These are phyloP conservation scores for Arthonia radiata DNA, from an alignment of 495 filamentous ascomycete species.

Conservation along the genomic window DNA sequence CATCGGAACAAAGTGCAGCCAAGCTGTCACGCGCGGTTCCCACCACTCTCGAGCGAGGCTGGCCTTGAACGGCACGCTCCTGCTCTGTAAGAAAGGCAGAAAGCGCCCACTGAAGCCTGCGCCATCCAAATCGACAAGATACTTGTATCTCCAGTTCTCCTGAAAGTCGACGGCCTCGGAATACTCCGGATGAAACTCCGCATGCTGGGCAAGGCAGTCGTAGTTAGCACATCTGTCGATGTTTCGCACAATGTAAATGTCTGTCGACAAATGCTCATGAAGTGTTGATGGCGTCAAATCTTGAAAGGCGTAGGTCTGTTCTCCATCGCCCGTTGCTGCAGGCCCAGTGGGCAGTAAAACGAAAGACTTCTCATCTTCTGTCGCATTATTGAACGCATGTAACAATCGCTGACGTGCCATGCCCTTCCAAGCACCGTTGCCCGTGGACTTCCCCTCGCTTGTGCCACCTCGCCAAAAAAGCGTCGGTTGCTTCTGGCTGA, in stretches of 20 bases:
- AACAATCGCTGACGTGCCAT: conserved; percentile 33
- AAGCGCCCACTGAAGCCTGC: conserved; percentile 43
- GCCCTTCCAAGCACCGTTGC: conserved; percentile 24
- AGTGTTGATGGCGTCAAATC: conserved; percentile 4
- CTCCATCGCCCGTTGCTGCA: no score
- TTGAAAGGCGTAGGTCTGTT: no score
- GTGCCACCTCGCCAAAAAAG: conserved; percentile 13
- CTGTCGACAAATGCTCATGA: conserved; percentile 3
- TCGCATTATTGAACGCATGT: conserved; percentile 26
- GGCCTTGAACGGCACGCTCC: conserved; percentile 35
- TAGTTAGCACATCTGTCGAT: conserved; percentile 25
- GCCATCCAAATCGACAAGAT: conserved; percentile 42
- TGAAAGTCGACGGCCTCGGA: conserved; percentile 23
- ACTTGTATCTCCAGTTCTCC: conserved; percentile 35
- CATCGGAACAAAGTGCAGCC: conserved; percentile 56
- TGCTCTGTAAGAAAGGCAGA: conserved; percentile 33
- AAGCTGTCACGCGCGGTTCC: conserved; percentile 40
- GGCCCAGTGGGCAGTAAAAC: no score
- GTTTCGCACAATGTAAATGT: conserved; percentile 15
- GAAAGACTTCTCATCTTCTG: no score
- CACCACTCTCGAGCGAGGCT: conserved; percentile 54
- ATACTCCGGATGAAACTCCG: no score
- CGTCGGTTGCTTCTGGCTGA: conserved; percentile 11
- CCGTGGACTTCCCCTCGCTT: conserved; percentile 14
- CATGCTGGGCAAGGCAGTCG: conserved; percentile 25